Conservation (phyloP, 2,329 filamentous ascomycete species). For the Didymella glomerata region DNA sequence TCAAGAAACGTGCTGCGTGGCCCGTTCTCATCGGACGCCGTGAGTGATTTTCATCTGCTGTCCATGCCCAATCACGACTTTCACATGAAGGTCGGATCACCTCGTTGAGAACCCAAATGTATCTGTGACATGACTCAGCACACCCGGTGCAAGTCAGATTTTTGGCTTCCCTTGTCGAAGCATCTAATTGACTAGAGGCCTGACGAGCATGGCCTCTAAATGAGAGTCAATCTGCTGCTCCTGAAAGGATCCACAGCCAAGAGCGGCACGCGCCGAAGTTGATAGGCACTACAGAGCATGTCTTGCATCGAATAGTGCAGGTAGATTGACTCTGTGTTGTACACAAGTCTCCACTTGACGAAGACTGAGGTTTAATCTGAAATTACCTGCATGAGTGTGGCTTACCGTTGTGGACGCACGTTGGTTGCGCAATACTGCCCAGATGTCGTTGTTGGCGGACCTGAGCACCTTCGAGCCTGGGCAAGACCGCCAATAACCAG, state of each 20-base stretch:
- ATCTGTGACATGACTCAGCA: constrained; percentile 13
- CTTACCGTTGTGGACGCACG: neutral
- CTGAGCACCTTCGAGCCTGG: neutral
- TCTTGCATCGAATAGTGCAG: neutral
- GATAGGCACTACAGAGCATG: neutral
- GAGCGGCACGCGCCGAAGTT: neutral
- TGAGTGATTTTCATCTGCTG: neutral
- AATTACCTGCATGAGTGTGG: neutral
- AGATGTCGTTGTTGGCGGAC: neutral
- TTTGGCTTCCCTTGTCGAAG: constrained; percentile 4
- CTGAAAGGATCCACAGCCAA: constrained; percentile 4
- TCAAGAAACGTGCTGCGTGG: neutral
- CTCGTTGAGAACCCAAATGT: neutral
- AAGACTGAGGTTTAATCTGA: neutral
- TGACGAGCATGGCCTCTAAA: neutral
- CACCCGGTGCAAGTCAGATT: neutral
- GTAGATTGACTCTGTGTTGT: neutral
- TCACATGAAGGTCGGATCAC: neutral
- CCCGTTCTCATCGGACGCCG: neutral
- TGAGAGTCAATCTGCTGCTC: constrained; percentile 1
- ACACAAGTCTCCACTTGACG: neutral
- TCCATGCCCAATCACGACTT: neutral
- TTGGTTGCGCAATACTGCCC: neutral
- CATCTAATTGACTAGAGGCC: constrained; percentile 3
- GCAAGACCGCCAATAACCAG: neutral